Percentiles rank a stretch among this genome's conserved stretches.
phyloP scores from a whole-genome alignment of 2,329 filamentous ascomycete species.

The Fusarium anguioides region DNA sequence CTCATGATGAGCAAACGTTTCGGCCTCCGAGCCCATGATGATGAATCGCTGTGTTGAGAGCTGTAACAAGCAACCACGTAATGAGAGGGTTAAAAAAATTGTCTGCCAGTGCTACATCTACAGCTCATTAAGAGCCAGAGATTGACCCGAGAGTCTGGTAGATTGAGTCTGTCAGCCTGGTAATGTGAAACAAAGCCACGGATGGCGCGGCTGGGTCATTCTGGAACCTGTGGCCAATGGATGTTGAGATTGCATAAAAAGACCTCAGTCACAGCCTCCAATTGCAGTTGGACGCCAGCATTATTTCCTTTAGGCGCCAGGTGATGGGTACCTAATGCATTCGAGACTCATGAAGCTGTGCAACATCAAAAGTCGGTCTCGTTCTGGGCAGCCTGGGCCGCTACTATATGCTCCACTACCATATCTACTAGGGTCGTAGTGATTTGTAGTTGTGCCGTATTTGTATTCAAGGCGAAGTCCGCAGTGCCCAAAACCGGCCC shows the following conservation, averaged over 20 bases:
- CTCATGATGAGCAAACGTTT: neutral
- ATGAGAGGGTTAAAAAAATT: neutral
- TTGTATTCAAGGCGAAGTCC: slow-evolving; percentile 34
- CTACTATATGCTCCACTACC: slow-evolving; percentile 40
- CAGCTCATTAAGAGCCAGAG: slow-evolving; percentile 17
- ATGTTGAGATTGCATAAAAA: slow-evolving; percentile 29
- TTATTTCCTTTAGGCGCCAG: slow-evolving; percentile 37
- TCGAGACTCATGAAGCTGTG: slow-evolving; percentile 18
- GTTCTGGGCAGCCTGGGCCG: slow-evolving; percentile 29
- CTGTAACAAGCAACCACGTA: slow-evolving; percentile 15
- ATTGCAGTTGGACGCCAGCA: slow-evolving; percentile 32
- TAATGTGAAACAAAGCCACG: slow-evolving; percentile 20
- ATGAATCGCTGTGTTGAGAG: slow-evolving; percentile 4
- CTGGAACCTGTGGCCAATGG: slow-evolving; percentile 18
- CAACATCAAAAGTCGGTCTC: slow-evolving; percentile 43
- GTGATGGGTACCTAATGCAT: slow-evolving; percentile 37
- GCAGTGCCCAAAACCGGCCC: slow-evolving; percentile 16
- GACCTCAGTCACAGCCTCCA: slow-evolving; percentile 39
- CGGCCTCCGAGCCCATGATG: slow-evolving; percentile 35
- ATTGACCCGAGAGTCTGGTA: slow-evolving; percentile 11
- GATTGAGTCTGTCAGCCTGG: slow-evolving; percentile 2
- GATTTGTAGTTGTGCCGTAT: slow-evolving; percentile 16
- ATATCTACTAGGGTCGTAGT: slow-evolving; percentile 25
- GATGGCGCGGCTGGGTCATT: slow-evolving; percentile 27
- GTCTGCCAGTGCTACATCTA: slow-evolving; percentile 17